Evolutionary conservation across 495 filamentous ascomycete species (phyloP).

Genomic region (Xylaria sp.): DNA sequence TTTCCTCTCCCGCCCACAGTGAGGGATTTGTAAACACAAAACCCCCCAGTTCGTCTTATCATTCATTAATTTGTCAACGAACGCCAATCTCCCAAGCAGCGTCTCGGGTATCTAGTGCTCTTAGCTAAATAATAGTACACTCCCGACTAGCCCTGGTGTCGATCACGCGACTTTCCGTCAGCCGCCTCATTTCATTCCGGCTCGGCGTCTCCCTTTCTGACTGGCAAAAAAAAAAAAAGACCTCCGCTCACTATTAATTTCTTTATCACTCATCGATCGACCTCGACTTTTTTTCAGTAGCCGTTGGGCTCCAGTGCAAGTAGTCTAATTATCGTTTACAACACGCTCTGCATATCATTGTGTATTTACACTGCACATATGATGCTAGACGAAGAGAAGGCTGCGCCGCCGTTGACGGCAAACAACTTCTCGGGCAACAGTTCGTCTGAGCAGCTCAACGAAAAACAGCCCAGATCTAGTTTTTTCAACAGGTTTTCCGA

Average conservation of each 20-base stretch:
- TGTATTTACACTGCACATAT: background rate
- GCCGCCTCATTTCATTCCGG: constrained; percentile 20
- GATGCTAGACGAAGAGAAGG: constrained; percentile 39
- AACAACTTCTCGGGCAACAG: constrained; percentile 8
- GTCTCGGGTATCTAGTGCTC: constrained; percentile 3
- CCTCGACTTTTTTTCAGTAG: background rate
- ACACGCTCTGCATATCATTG: background rate
- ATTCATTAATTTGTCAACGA: constrained; percentile 10
- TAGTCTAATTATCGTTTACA: background rate
- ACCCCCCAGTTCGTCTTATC: background rate
- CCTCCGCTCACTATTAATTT: background rate
- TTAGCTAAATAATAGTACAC: constrained; percentile 8
- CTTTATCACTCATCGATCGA: constrained; percentile 13
- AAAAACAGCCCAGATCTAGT: constrained; percentile 28
- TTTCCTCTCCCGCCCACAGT: background rate
- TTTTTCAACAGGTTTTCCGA: constrained; percentile 42
- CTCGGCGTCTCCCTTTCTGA: constrained; percentile 13
- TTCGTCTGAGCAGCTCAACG: constrained; percentile 18
- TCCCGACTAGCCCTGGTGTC: constrained; percentile 9
- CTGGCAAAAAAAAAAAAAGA: background rate
- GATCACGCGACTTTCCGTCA: constrained; percentile 26
- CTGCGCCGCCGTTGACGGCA: constrained; percentile 16
- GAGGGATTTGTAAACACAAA: constrained; percentile 11
- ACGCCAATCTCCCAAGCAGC: background rate
- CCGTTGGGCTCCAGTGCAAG: background rate